Evolutionary conservation across 306 rosid genomes (phyloP).

Genomic region (barrel medic (Medicago truncatula)): MtrunA17r5.0-ANR NC_053042.1:3544501-3545000

Average conservation of each 20-base stretch:
- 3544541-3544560: neutral
- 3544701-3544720: neutral
- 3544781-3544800: constrained; percentile 10
- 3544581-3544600: neutral
- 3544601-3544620: constrained; percentile 5
- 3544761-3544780: neutral
- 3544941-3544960: constrained; percentile 90
- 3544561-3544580: neutral
- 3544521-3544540: too few relatives aligned
- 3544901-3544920: constrained; percentile 35
- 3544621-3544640: neutral
- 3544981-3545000: constrained; percentile 38
- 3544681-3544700: neutral
- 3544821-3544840: constrained; percentile 3
- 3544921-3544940: constrained; percentile 43
- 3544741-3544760: neutral
- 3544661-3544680: neutral
- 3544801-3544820: constrained; percentile 31
- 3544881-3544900: constrained; percentile 9
- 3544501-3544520: neutral
- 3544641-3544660: neutral
- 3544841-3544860: constrained; percentile 4
- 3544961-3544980: constrained; percentile 87
- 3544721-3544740: neutral
- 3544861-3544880: neutral